Conservation (phyloP, 805 yeast genomes). For the Metschnikowia arizonensis region DNA sequence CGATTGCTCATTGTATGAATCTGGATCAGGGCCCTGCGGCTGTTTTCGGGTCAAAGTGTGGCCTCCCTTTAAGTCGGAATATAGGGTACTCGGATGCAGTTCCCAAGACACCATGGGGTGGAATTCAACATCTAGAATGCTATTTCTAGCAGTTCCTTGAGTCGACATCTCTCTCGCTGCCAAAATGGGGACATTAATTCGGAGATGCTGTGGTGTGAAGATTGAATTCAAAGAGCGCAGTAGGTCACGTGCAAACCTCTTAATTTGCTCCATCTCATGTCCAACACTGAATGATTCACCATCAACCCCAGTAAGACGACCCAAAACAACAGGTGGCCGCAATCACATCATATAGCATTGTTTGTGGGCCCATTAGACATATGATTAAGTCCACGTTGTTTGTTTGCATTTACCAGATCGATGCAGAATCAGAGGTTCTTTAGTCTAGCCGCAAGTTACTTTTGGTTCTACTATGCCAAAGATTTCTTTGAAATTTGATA, state of each 20-base stretch:
- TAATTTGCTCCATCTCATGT: neutral
- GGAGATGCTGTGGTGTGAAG: neutral
- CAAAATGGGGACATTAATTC: neutral
- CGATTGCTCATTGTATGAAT: constrained; percentile 16
- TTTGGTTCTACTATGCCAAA: too few species aligned
- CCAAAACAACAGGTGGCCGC: neutral
- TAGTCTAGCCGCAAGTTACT: neutral
- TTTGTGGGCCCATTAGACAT: neutral
- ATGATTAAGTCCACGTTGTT: neutral
- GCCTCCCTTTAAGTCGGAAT: neutral
- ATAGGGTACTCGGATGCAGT: neutral
- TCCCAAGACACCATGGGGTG: neutral
- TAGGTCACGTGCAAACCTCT: neutral
- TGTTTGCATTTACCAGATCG: neutral
- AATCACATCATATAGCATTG: neutral
- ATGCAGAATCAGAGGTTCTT: neutral
- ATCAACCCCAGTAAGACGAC: neutral
- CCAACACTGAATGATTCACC: neutral
- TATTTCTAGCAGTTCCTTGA: neutral
- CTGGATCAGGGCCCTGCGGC: constrained; percentile 12
- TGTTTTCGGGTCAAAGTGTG: constrained; percentile 8
- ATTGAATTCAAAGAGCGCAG: constrained; percentile 1
- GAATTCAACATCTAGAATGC: neutral
- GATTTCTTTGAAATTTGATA: too few species aligned
- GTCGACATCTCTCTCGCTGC: constrained; percentile 1